Evolutionary conservation across 2,329 filamentous ascomycete genomes (phyloP).

Genomic region (Raffaelea ambrosiae): DNA sequence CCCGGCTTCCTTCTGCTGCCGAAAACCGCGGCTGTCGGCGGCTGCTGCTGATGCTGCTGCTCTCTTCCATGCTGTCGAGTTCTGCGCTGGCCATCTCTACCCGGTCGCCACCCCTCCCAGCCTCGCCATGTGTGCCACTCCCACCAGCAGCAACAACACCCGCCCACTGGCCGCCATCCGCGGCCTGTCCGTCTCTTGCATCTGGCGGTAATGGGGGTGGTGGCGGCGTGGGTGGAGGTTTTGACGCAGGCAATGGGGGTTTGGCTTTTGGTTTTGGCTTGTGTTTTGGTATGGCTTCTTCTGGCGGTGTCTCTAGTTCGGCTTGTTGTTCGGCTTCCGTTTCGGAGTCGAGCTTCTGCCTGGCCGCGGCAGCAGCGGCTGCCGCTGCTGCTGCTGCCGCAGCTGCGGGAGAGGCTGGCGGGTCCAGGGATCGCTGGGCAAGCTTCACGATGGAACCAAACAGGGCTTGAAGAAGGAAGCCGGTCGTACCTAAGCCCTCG

Average conservation of each 20-base stretch:
- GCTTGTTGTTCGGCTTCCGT: neutral
- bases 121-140: constrained; percentile 2
- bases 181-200: neutral
- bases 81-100: neutral
- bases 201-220: constrained; percentile 10
- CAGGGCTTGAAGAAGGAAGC: constrained; percentile 61
- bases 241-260: constrained; percentile 1
- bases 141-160: neutral
- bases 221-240: constrained; percentile 1
- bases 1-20: neutral
- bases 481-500: constrained; percentile 85
- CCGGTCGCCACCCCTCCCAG: constrained; percentile 1
- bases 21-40: neutral
- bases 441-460: constrained; percentile 70
- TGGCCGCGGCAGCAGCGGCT: neutral
- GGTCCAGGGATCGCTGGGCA: constrained; percentile 29
- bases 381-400: neutral
- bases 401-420: neutral
- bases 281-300: too few relatives aligned
- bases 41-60: neutral
- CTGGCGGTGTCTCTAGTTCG: neutral
- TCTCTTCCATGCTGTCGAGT: neutral
- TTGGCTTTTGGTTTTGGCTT: neutral
- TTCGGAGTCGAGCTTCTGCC: neutral
- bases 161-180: neutral